Percentiles rank a stretch among this genome's conserved stretches.
Evolutionary conservation across 1,284 basidiomycete species (phyloP).

Genomic region (Rhodotorula sp.): DNA sequence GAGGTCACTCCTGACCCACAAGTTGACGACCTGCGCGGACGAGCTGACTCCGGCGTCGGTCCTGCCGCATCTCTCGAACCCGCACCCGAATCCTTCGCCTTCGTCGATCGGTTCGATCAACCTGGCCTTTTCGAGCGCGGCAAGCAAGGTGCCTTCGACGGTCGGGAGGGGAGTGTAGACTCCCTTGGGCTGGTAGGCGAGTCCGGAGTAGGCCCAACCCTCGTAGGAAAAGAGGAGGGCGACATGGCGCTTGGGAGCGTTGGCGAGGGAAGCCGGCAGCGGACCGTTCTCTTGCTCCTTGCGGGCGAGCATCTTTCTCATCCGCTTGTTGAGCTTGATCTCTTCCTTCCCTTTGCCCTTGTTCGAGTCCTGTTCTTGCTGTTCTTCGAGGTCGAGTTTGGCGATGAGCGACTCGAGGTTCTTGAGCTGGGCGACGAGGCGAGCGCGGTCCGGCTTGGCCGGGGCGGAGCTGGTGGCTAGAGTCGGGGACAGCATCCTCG

Average conservation of each 20-base stretch:
- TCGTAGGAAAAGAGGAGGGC: constrained; percentile 59
- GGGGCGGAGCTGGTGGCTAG: not conserved
- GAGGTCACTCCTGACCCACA: constrained; percentile 73
- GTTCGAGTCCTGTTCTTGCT: not conserved
- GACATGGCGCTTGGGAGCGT: constrained; percentile 38
- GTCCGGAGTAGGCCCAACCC: constrained; percentile 85
- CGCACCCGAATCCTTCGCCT: constrained; percentile 76
- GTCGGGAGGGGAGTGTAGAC: constrained; percentile 68
- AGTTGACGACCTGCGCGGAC: constrained; percentile 86
- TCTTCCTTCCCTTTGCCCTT: not conserved
- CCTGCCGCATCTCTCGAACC: constrained; percentile 85
- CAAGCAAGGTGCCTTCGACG: constrained; percentile 83
- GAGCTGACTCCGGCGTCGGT: constrained; percentile 95
- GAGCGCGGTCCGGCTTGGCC: constrained; percentile 12
- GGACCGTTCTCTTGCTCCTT: constrained; percentile 15
- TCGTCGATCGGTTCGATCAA: constrained; percentile 64
- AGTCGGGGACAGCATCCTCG: not conserved
- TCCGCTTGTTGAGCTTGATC: constrained; percentile 1
- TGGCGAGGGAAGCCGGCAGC: constrained; percentile 34
- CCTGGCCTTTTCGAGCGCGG: constrained; percentile 67
- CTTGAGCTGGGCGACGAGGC: constrained; percentile 25
- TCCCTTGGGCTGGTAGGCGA: constrained; percentile 71
- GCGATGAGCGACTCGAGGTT: constrained; percentile 24
- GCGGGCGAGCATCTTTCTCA: constrained; percentile 3
- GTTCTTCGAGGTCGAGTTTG: constrained; percentile 17